Percentiles rank a stretch among this genome's conserved stretches.
These are phyloP conservation scores for Globisporangium echinulatum DNA, from an alignment of 352 stramenopile species.

Conservation along the genomic window DNA sequence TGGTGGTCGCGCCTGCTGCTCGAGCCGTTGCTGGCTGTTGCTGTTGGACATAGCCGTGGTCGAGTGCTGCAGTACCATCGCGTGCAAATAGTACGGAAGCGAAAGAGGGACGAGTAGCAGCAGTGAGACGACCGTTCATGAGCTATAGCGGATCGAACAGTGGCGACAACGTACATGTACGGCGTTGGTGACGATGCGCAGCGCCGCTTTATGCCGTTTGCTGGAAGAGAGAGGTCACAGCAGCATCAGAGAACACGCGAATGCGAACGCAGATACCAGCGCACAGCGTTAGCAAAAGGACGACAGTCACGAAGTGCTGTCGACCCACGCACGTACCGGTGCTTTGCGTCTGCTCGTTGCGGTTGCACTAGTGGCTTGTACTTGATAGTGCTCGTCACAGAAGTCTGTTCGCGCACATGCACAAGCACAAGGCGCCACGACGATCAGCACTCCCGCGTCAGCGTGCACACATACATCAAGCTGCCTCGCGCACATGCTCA, in stretches of 20 bases:
- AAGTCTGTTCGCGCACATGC: neutral
- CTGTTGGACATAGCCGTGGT: neutral
- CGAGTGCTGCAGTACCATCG: neutral
- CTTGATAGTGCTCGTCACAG: conserved; percentile 6
- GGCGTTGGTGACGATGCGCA: conserved; percentile 6
- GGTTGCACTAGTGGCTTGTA: neutral
- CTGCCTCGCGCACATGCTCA: too few species aligned
- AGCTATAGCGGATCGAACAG: neutral
- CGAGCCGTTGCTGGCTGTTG: neutral
- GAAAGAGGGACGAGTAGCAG: neutral
- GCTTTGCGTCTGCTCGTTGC: neutral
- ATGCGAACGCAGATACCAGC: neutral
- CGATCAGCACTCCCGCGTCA: neutral
- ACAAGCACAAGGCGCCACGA: neutral
- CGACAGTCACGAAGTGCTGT: neutral
- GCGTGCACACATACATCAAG: neutral
- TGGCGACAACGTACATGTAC: conserved; percentile 1
- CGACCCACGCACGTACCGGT: neutral
- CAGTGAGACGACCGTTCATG: neutral
- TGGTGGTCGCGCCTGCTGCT: neutral
- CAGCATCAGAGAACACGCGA: neutral
- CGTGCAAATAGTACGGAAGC: too few species aligned
- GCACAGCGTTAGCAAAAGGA: neutral
- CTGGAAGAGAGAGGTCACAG: neutral
- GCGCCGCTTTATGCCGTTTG: conserved; percentile 11